Evolutionary conservation across 2,329 filamentous ascomycete genomes (phyloP).

Genomic region (Fusarium ramigenum): DNA sequence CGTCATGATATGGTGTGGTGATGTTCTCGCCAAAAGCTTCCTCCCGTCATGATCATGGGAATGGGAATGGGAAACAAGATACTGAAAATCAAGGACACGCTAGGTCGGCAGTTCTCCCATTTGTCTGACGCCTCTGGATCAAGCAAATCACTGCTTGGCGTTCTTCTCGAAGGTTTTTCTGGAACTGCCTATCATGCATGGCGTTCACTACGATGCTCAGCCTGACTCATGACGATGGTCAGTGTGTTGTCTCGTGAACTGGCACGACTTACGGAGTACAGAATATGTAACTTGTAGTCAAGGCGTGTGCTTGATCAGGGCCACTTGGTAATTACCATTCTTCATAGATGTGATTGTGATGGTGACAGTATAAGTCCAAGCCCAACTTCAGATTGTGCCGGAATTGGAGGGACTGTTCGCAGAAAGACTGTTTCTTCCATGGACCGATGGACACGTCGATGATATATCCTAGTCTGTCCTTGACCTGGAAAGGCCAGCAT

Average conservation of each 20-base stretch:
- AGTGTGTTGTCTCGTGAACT: constrained; percentile 1
- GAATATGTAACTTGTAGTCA: background rate
- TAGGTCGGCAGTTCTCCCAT: background rate
- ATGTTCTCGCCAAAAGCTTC: background rate
- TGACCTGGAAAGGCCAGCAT: background rate
- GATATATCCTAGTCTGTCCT: background rate
- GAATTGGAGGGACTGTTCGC: background rate
- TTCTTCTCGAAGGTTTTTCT: constrained; percentile 36
- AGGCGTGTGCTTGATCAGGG: constrained; percentile 13
- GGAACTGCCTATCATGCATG: constrained; percentile 14
- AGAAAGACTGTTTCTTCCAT: background rate
- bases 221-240: constrained; percentile 20
- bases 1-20: background rate
- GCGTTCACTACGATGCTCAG: constrained; percentile 7
- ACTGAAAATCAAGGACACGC: background rate
- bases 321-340: background rate
- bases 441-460: background rate
- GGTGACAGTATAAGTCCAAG: background rate
- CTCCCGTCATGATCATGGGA: background rate
- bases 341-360: background rate
- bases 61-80: background rate
- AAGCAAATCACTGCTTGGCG: constrained; percentile 14
- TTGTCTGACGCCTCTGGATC: constrained; percentile 6
- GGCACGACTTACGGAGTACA: constrained; percentile 3
- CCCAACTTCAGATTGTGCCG: background rate